phyloP scores from a whole-genome alignment of 306 rosid species.

The Herpetospermum pedunculosum region DNA sequence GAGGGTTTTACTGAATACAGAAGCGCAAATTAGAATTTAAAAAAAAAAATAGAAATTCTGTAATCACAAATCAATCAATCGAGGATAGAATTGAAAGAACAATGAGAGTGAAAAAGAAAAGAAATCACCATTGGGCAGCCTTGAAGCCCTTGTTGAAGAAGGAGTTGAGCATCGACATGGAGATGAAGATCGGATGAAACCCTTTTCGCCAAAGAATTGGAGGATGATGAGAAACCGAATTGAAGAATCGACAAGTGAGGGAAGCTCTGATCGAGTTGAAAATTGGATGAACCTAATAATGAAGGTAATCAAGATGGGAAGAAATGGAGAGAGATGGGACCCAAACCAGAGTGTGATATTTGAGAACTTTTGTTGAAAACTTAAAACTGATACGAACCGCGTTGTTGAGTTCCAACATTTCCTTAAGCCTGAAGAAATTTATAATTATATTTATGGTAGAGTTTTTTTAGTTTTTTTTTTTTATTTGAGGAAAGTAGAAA shows the following conservation, averaged over 20 bases:
- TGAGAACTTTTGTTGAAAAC: neutral
- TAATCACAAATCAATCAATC: neutral
- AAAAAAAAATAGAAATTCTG: neutral
- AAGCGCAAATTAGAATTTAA: neutral
- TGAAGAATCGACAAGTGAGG: neutral
- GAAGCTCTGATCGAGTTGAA: neutral
- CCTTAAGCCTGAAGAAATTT: constrained; percentile 9
- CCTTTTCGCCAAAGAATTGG: neutral
- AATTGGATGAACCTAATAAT: too few relatives aligned
- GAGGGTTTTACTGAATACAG: constrained; percentile 59
- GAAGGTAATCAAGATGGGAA: too few relatives aligned
- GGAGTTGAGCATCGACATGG: constrained; percentile 80
- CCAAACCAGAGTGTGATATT: neutral
- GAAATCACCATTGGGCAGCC: constrained; percentile 58
- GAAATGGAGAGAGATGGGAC: neutral
- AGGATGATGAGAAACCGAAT: neutral
- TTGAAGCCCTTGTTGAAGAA: constrained; percentile 87
- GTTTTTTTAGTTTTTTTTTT: too few relatives aligned
- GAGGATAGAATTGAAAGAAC: neutral
- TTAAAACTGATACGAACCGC: neutral
- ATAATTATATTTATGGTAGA: too few relatives aligned
- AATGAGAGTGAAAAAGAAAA: neutral
- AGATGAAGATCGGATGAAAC: neutral
- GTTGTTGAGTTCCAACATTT: constrained; percentile 2
- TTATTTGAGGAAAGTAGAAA: too few relatives aligned